Base-by-base conservation (phyloP, 2,329 filamentous ascomycete species). In the Trichoderma koningii region DNA sequence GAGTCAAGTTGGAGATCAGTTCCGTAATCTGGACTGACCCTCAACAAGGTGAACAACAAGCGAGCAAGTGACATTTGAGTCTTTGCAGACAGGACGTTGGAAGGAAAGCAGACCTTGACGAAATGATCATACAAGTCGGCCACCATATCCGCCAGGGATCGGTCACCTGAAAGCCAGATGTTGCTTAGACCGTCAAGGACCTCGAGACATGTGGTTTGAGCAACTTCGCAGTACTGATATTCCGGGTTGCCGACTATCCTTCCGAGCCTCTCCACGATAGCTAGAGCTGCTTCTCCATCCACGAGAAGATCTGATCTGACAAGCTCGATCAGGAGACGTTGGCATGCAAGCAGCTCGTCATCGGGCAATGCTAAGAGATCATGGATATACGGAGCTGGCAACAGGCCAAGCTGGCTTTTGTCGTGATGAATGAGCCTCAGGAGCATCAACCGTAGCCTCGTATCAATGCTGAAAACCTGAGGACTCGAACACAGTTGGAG, bases 41-140 rank as follows among this genome's bases (percentile, higher is more conserved):
- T 85, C 50, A 96, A 81, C 3, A 98, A 80, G 34, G 83, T 82
- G 65, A 93, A 84, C 0, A 98, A 80, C 15, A 99, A 80, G 23
- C 80, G 78, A 3, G 88, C 85, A 66, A 97, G 80, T 1, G 83
- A 81, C 60, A 87, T 85, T 68, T 93, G 88, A 1, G 89, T 85
- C 64, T 81, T 83, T 2, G 87, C 79, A 0, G 94, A 96, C 55
- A 92, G 83, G 44, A 90, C 83, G 51, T 88, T 87, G 51, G 85
- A 88, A 6, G 85, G 82, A 28, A 97, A 77, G 34, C 88, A 85
- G 19, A 82, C 82, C 62, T 86, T 85, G 53, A 93, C 83, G 69
- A 95, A 89, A 79, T 92, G 92, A 51, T 85, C 79, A 75, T 98
- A 98, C 21, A 97, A 79, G 66, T 96, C 89, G 21, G 87, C 84